Evolutionary conservation across 2,329 filamentous ascomycete species (phyloP).

Genomic region (Aspergillus novoparasiticus): DNA sequence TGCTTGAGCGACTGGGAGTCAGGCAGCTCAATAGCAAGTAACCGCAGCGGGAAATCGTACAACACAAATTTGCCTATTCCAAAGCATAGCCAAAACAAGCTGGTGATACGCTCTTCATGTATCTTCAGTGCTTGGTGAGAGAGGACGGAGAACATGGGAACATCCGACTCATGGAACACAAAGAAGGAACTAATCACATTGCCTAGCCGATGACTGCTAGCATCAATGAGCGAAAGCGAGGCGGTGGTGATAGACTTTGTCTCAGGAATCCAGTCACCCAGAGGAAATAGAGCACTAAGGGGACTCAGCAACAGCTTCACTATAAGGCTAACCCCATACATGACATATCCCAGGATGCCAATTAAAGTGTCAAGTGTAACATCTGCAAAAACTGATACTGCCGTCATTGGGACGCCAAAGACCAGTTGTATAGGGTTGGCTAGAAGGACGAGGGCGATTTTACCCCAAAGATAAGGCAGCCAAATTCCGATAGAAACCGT

Average conservation of each 20-base stretch:
- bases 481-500: constrained; percentile 86
- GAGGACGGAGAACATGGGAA: constrained; percentile 75
- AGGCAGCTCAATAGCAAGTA: constrained; percentile 31
- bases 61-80: constrained; percentile 45
- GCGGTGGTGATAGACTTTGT: constrained; percentile 42
- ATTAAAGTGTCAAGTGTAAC: constrained; percentile 75
- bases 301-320: constrained; percentile 37
- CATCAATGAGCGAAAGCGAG: constrained; percentile 46
- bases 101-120: constrained; percentile 58
- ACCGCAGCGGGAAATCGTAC: constrained; percentile 39
- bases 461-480: constrained; percentile 88
- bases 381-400: constrained; percentile 74
- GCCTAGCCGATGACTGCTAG: constrained; percentile 42
- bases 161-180: constrained; percentile 57
- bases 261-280: constrained; percentile 38
- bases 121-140: constrained; percentile 70
- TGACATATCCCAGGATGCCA: constrained; percentile 60
- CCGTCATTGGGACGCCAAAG: constrained; percentile 69
- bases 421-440: constrained; percentile 73
- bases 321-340: constrained; percentile 43
- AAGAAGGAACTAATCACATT: constrained; percentile 43
- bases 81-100: constrained; percentile 45
- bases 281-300: constrained; percentile 37
- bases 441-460: constrained; percentile 75
- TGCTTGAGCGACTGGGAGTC: constrained; percentile 25